Evolutionary conservation across 768 basidiomycete species (phyloP).

Genomic region (Austroboletus eburneus): DNA sequence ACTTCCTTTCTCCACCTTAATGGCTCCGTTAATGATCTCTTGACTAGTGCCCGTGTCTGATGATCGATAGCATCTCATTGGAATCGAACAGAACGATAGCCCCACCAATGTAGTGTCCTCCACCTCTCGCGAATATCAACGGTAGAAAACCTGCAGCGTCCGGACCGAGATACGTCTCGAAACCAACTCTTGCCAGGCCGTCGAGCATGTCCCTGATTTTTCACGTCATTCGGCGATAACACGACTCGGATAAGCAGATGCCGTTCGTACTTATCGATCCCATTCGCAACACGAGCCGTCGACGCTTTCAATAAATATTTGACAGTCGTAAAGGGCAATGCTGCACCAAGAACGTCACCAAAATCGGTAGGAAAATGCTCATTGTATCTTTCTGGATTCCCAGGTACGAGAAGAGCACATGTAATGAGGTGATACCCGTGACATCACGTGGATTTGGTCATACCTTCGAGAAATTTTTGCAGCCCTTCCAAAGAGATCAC

Average conservation of each 20-base stretch:
- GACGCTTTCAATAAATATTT: constrained; percentile 12
- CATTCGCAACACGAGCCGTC: constrained; percentile 8
- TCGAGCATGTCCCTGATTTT: constrained; percentile 34
- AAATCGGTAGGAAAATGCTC: constrained; percentile 24
- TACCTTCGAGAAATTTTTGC: constrained; percentile 15
- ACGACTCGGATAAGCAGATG: background rate
- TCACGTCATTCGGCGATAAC: background rate
- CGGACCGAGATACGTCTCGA: constrained; percentile 36
- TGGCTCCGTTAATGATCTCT: constrained; percentile 45
- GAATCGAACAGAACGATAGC: background rate
- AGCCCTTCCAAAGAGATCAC: constrained; percentile 17
- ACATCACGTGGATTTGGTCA: background rate
- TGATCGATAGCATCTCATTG: background rate
- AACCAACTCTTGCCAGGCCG: constrained; percentile 34
- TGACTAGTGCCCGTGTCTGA: constrained; percentile 40
- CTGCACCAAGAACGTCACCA: constrained; percentile 20
- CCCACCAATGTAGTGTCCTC: constrained; percentile 39
- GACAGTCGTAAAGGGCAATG: constrained; percentile 20
- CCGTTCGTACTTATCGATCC: constrained; percentile 21
- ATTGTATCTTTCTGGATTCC: constrained; percentile 22
- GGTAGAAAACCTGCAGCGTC: constrained; percentile 35
- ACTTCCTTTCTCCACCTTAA: constrained; percentile 46
- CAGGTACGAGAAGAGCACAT: background rate
- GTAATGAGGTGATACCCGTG: background rate
- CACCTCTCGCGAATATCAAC: constrained; percentile 30